Evolutionary conservation across 345 rosid genomes (phyloP).

Genomic region (Conringia planisiliqua): DNA sequence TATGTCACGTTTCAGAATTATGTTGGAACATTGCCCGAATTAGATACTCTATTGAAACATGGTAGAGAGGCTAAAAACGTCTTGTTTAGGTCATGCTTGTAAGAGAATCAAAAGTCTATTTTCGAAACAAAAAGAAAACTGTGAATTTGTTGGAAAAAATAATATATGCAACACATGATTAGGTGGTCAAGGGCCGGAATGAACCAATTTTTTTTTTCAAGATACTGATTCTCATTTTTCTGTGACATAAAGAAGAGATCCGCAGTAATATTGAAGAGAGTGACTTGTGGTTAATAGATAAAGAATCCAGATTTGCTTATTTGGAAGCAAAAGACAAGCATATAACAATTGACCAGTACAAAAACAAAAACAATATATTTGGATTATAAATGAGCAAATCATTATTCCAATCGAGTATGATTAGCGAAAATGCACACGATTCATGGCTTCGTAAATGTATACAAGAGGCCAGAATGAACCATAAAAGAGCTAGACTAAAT

Average conservation of each 20-base stretch:
- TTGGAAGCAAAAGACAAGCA: not conserved
- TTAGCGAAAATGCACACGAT: not conserved
- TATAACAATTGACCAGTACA: not conserved
- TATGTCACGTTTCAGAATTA: slow-evolving; percentile 21
- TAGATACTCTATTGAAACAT: slow-evolving; percentile 17
- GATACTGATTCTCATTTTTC: not conserved
- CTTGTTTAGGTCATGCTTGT: not conserved
- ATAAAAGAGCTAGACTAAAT: too few relatives aligned
- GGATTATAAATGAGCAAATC: not conserved
- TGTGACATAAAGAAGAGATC: not conserved
- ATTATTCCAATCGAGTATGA: not conserved
- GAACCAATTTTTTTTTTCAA: not conserved
- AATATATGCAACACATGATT: not conserved
- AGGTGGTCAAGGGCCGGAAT: not conserved
- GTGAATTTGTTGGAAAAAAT: not conserved
- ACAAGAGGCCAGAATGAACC: too few relatives aligned
- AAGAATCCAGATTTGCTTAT: not conserved
- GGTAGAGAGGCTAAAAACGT: slow-evolving; percentile 16
- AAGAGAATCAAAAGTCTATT: not conserved
- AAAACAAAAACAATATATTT: not conserved
- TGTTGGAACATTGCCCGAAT: slow-evolving; percentile 21
- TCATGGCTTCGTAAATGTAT: not conserved
- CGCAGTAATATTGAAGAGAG: not conserved
- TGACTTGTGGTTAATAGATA: not conserved
- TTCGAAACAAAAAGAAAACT: not conserved